Evolutionary conservation across 148 eudicot genomes (phyloP), one percentile per base, ranked within the genome.

Genomic region (Dianthus caryophyllus): DNA sequence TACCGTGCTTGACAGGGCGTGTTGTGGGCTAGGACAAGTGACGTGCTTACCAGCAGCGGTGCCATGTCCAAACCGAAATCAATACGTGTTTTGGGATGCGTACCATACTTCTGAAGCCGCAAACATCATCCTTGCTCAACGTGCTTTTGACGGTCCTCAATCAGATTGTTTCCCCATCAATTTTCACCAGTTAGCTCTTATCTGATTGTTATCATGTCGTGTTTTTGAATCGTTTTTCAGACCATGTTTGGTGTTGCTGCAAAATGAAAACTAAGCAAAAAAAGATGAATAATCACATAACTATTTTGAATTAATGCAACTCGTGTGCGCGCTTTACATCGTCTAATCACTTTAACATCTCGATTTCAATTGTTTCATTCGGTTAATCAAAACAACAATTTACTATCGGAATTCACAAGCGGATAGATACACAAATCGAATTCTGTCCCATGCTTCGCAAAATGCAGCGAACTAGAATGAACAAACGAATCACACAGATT

Each of bases 51-150:
- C 84, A 0, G 65, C 68, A 61, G 67, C 73, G 56, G 4, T 75
- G 51, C 96, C 96, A 0, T 93, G 98, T 57, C n/a, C 75, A 2
- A 81, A 83, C 41, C 68, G 95, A 68, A 83, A 80, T 49, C 76
- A 90, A 58, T 83, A 81, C 61, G 68, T 86, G 20, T 89, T 93
- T 50, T 93, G 98, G 98, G 98, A 93, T 79, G 95, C 88, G 0
- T 93, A 77, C 64, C 94, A 93, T 71, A 86, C 96, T 1, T 85
- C 90, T 5, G 88, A 93, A 76, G 87, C 90, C 17, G 87, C 82
- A 12, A 84, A 89, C 53, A 63, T 82, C 11, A 77, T 93, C 43
- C 78, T 93, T 29, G 96, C 96, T 50, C 85, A 81, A 38, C 84
- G 98, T 67, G 95, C 87, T 30, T 89, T 83, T 24, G 36, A 79